Evolutionary conservation across 352 stramenopile genomes (phyloP).

Genomic region (Globisporangium radiosum): DNA sequence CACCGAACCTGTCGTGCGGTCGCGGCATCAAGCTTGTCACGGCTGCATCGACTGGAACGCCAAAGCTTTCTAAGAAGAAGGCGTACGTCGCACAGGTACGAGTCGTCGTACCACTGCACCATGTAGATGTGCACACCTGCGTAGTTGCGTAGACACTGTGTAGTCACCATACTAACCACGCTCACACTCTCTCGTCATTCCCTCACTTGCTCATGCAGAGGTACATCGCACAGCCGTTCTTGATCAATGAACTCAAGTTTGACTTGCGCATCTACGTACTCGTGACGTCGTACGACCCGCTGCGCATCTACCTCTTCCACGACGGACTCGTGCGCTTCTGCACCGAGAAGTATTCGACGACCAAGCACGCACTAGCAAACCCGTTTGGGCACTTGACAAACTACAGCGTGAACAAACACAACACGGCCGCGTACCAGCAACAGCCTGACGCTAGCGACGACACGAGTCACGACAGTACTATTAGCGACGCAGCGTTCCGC

Average conservation of each 20-base stretch:
- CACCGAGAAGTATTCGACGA: constrained; percentile 71
- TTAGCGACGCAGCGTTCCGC: constrained; percentile 5
- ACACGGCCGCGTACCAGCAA: constrained; percentile 57
- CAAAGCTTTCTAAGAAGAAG: constrained; percentile 67
- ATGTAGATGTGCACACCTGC: neutral
- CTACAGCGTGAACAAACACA: constrained; percentile 91
- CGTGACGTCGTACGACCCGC: constrained; percentile 80
- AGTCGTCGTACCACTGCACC: neutral
- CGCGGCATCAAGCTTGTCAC: constrained; percentile 70
- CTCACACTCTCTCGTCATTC: constrained; percentile 11
- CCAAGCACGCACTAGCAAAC: constrained; percentile 61
- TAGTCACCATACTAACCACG: neutral
- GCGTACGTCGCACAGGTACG: constrained; percentile 57
- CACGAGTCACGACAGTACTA: neutral
- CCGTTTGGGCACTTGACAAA: constrained; percentile 89
- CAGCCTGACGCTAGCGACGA: constrained; percentile 16
- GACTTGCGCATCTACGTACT: constrained; percentile 89
- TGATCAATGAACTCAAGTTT: constrained; percentile 90
- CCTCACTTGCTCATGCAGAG: constrained; percentile 19
- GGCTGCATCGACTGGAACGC: constrained; percentile 23
- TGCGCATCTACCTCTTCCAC: constrained; percentile 81
- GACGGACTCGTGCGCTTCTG: constrained; percentile 87
- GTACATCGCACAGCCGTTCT: constrained; percentile 73
- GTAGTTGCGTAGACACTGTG: too few species aligned
- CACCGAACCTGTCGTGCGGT: constrained; percentile 68